Percentiles rank a stretch among this genome's conserved stretches.
These are phyloP conservation scores for Fusarium irregulare DNA, from an alignment of 2,329 filamentous ascomycete species.

Conservation along the genomic window DNA sequence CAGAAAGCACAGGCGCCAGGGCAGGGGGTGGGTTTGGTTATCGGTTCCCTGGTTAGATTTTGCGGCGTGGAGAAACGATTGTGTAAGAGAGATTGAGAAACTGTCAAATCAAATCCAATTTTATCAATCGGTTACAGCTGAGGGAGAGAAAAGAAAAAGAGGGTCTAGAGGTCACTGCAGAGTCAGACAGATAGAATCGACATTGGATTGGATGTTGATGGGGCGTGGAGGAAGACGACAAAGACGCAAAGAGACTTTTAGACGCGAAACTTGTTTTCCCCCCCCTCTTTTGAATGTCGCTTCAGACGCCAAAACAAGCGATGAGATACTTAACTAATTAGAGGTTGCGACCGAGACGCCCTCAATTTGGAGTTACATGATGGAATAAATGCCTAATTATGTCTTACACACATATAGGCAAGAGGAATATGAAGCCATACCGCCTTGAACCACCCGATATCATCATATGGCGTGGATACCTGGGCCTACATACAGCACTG, in stretches of 20 bases:
- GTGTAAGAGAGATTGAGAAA: conserved; percentile 8
- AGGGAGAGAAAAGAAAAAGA: conserved; percentile 1
- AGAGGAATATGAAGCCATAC: conserved; percentile 3
- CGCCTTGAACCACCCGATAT: conserved; percentile 12
- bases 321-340: background rate
- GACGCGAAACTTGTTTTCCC: conserved; percentile 21
- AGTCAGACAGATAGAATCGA: conserved; percentile 9
- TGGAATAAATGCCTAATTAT: conserved; percentile 16
- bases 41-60: conserved; percentile 3
- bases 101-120: background rate
- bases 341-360: background rate
- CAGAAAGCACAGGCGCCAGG: background rate
- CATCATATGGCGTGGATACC: background rate
- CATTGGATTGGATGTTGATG: conserved; percentile 16
- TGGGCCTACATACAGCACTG: background rate
- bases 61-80: conserved; percentile 16
- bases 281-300: background rate
- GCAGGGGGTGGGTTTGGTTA: conserved; percentile 2
- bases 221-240: conserved; percentile 8
- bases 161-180: conserved; percentile 4
- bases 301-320: background rate
- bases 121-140: conserved; percentile 18
- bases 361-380: conserved; percentile 11
- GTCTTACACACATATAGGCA: background rate
- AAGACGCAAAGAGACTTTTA: background rate